A percentile compares a stretch with the other conserved stretches of the same genome.
phyloP scores from a whole-genome alignment of 768 basidiomycete genomes.

The Trametes maxima region DNA sequence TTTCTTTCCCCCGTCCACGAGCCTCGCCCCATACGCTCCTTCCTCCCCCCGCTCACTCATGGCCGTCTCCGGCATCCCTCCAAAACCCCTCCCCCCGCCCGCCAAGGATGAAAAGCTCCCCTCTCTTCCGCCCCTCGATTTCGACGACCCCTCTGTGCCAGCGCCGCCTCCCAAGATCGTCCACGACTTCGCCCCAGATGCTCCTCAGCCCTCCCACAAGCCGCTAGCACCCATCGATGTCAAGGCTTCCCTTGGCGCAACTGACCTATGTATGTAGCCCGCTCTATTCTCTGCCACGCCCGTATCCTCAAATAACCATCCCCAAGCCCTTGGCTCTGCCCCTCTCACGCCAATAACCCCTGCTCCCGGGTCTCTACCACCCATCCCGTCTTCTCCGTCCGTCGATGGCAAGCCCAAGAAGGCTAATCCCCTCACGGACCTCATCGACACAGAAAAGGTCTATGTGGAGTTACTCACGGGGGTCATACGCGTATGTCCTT shows the following conservation, averaged over 20 bases:
- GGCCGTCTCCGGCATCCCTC: constrained; percentile 20
- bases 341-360: constrained; percentile 19
- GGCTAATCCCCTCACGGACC: constrained; percentile 83
- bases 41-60: constrained; percentile 6
- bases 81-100: constrained; percentile 35
- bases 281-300: neutral
- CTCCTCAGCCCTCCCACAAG: constrained; percentile 15
- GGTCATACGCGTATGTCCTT: constrained; percentile 78
- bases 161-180: constrained; percentile 31
- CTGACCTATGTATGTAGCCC: constrained; percentile 17
- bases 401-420: constrained; percentile 58
- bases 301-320: neutral
- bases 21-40: constrained; percentile 9
- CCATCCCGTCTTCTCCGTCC: constrained; percentile 32
- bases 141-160: constrained; percentile 18
- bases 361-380: constrained; percentile 17
- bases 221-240: constrained; percentile 21
- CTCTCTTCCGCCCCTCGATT: constrained; percentile 28
- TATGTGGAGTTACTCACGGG: constrained; percentile 91
- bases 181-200: constrained; percentile 12
- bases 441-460: constrained; percentile 89
- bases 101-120: constrained; percentile 36
- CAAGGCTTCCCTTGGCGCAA: constrained; percentile 15
- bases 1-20: constrained; percentile 5
- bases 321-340: constrained; percentile 13